These are phyloP conservation scores for Ceratocystis albifundus DNA, from an alignment of 2,329 filamentous ascomycete species.

Conservation along the genomic window DNA sequence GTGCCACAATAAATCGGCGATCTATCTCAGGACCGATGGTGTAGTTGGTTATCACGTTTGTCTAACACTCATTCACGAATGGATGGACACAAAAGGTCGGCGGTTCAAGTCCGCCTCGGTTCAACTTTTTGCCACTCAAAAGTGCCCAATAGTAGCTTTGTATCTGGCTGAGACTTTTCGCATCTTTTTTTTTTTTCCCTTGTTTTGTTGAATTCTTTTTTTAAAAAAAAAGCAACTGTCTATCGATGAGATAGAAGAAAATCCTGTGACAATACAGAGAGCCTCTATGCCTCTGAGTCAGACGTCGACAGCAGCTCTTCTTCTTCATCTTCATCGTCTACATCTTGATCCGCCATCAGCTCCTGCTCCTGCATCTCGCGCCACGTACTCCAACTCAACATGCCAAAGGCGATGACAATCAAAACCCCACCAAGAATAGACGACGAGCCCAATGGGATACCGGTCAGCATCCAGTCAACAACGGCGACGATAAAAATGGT, in stretches of 20 bases:
- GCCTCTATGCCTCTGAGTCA: constrained; percentile 14
- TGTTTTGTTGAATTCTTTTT: too few relatives aligned
- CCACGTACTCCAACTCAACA: constrained; percentile 85
- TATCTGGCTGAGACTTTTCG: not conserved
- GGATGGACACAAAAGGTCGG: constrained; percentile 23
- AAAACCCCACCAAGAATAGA: constrained; percentile 72
- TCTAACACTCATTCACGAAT: constrained; percentile 18
- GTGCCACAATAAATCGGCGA: accelerated
- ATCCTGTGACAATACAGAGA: not conserved
- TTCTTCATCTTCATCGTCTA: constrained; percentile 31
- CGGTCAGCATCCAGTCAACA: constrained; percentile 77
- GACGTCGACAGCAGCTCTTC: constrained; percentile 19
- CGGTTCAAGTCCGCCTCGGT: constrained; percentile 23
- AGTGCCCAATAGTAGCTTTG: too few relatives aligned
- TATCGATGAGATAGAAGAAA: not conserved
- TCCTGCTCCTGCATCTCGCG: constrained; percentile 82
- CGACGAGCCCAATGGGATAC: constrained; percentile 59
- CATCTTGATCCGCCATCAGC: constrained; percentile 45
- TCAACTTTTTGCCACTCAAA: too few relatives aligned
- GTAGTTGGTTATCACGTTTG: constrained; percentile 24
- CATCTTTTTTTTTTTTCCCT: not conserved
- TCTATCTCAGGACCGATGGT: constrained; percentile 18
- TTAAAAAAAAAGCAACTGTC: not conserved
- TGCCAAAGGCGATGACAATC: constrained; percentile 78
- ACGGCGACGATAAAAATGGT: constrained; percentile 96